Conservation (phyloP, 2,329 filamentous ascomycete genomes). For the Aspergillus sp. region DNA sequence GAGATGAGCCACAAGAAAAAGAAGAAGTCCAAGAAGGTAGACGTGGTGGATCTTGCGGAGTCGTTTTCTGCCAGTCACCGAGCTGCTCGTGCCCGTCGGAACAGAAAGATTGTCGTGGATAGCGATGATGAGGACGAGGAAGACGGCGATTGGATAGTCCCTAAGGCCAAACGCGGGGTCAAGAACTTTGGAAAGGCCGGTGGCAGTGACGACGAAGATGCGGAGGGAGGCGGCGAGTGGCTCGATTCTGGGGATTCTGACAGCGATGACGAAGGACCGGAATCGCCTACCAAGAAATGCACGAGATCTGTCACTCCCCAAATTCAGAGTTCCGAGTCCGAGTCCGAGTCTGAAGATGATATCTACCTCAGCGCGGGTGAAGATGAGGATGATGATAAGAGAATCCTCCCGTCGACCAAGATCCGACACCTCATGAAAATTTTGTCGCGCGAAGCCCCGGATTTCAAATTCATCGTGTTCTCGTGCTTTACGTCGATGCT, state of each 20-base stretch:
- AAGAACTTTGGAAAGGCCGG: conserved; percentile 67
- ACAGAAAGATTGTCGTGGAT: conserved; percentile 43
- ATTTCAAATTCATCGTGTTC: conserved; percentile 98
- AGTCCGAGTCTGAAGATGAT: conserved; percentile 37
- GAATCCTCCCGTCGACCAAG: conserved; percentile 66
- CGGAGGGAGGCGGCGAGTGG: conserved; percentile 77
- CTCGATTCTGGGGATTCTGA: conserved; percentile 66
- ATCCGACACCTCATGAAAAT: conserved; percentile 79
- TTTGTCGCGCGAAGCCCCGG: conserved; percentile 65
- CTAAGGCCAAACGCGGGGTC: conserved; percentile 56
- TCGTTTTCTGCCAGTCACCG: conserved; percentile 16
- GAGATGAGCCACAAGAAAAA: conserved; percentile 37
- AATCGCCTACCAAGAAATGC: conserved; percentile 20
- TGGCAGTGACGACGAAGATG: conserved; percentile 80
- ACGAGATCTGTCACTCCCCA: conserved; percentile 10
- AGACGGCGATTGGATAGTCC: conserved; percentile 73
- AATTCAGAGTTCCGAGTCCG: conserved; percentile 33
- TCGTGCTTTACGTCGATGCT: conserved; percentile 98
- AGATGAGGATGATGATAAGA: conserved; percentile 28
- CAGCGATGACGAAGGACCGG: conserved; percentile 30
- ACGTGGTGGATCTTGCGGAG: conserved; percentile 27
- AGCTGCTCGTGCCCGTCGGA: conserved; percentile 25
- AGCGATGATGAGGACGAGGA: conserved; percentile 56
- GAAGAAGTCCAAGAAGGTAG: conserved; percentile 38
- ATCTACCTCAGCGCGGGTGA: conserved; percentile 35